Conservation (phyloP, 805 yeast genomes). For the Suhomyces sp. region DNA sequence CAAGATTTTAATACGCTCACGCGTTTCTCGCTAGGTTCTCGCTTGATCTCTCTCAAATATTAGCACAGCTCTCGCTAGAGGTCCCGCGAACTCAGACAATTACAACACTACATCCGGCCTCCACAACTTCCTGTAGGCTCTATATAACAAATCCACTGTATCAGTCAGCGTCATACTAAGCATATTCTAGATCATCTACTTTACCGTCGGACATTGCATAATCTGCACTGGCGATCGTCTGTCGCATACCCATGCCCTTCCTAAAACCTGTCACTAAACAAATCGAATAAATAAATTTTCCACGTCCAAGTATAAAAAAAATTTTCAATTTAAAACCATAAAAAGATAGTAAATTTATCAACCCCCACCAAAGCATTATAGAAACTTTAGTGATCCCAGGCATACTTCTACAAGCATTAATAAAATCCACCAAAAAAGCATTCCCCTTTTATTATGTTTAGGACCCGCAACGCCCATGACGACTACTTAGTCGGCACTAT, state of each 20-base stretch:
- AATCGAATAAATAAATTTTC: neutral
- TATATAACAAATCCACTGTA: neutral
- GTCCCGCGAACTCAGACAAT: neutral
- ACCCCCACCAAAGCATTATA: neutral
- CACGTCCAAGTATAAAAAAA: neutral
- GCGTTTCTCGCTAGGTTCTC: neutral
- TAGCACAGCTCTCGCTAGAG: neutral
- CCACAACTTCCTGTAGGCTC: neutral
- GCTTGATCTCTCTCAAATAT: neutral
- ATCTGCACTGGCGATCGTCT: neutral
- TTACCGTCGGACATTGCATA: neutral
- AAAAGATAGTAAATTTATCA: neutral
- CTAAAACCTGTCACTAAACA: neutral
- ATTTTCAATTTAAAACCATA: neutral
- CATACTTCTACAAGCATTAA: neutral
- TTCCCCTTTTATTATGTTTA: conserved; percentile 1
- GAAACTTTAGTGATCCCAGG: neutral
- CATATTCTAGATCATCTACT: neutral
- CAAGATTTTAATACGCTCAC: neutral
- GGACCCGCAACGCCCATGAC: conserved; percentile 1
- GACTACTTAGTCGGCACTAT: conserved; percentile 13
- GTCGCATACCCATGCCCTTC: neutral
- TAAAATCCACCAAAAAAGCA: neutral
- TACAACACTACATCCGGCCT: neutral
- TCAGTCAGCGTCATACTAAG: too few relatives aligned